Base-by-base conservation (phyloP, 2,329 filamentous ascomycete species). In the Ceratocystiopsis minuta region DNA sequence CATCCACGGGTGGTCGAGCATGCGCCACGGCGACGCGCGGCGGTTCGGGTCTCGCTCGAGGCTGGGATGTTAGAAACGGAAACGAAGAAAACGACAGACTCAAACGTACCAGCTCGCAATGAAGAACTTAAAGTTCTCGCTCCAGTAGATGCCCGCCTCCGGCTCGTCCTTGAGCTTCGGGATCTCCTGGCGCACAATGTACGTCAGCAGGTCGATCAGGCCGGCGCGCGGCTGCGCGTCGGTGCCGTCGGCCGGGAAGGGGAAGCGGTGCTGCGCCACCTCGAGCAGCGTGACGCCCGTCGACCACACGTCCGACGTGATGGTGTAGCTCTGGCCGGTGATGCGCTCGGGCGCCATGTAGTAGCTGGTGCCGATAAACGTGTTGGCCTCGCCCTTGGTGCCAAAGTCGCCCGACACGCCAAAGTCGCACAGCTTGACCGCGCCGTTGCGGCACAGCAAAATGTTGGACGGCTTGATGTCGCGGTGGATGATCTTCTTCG, bases 291-390 rank as follows among this genome's bases (percentile, higher is more conserved):
- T 96, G 42, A 98, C 90, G 49, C 90, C 90, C 9, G 94, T 78
- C 36, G 87, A 95, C 90, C 90, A 98, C 43, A 98, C 90, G 53
- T 98, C 90, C 9, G 86, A 94, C 2, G 88, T 98, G 59, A 98
- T 98, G 47, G 88, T 98, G 61, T 98, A 98, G 39, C 81, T 88
- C 64, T 96, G 85, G 45, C 90, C 90, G 1, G 90, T 95, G 58
- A 98, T 98, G 41, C 90, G 80, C 60, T 98, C 90, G 0, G 90
- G 90, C 4, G 90, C 90, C 90, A 98, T 98, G 66, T 98, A 98
- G 59, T 96, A 98, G 46, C 84, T 93, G 13, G 90, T 98, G 48
- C 90, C 90, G 56, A 98, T 98, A 55, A 98, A 98, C 0, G 90
- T 98, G 59, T 96, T 95, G 49, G 90, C 90, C 57, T 96, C 90